Base-by-base conservation (phyloP, 1,284 basidiomycete genomes). In the Boletus coffeatus region DNA sequence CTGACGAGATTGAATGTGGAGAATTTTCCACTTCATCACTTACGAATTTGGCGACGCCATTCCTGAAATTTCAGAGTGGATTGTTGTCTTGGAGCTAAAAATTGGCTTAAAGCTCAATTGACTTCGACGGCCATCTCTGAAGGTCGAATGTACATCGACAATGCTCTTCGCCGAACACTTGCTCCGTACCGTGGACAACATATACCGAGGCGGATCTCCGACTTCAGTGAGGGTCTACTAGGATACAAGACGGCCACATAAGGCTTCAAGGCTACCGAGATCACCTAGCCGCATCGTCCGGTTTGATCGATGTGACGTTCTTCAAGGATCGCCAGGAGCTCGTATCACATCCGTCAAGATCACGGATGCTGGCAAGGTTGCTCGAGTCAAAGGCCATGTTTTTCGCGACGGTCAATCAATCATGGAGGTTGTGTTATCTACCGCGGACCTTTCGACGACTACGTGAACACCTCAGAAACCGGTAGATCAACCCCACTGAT, bases 401-500 rank as follows among this genome's bases (percentile, higher is more conserved):
- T 82, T 87, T 67, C 88, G 93, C 60, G 82, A 85, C 41, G 87
- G 82, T 57, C 82, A 87, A 70, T 89, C 88, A 4, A 89, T 96
- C 74, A 93, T 99, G 67, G 93, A 98, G 75, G 96, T 99, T 67
- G 83, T 89, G 46, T 98, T 96, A 0, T 84, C 94, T 41, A 97
- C 80, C 94, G 97, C 65, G 96, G 96, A 62, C 87, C 85, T 61
- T 99, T 98, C 81, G 83, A 80, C 70, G 96, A 99, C 80, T 98
- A 88, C 76, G 85, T 91, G 75, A 95, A 96, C 79, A 98, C 96
- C 1, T 99, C 99, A 77, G 94, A 98, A 77, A 90, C 89, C 34
- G 29, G 82, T 89, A 59, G 89, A 96, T 67, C 94, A 96, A 76
- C 87, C 90, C 2, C 93, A 95, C 69, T 98, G 34, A 97, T 76